phyloP scores from a whole-genome alignment of 208 protist species.

The Kentomonas sorsogonicus region DNA sequence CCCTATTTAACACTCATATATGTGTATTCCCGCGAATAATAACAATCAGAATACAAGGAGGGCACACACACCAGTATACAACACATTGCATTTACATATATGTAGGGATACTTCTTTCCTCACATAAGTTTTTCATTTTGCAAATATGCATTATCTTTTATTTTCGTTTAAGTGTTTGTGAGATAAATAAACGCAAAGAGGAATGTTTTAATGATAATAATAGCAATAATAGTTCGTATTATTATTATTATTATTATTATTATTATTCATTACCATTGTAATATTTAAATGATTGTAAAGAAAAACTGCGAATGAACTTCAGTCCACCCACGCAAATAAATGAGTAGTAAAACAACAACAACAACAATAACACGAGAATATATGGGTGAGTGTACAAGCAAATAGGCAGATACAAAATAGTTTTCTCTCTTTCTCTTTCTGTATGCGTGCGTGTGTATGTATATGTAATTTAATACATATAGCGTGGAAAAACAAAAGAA shows the following conservation, averaged over 20 bases:
- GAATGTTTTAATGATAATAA: constrained; percentile 7
- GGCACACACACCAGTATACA: constrained; percentile 2
- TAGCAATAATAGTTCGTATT: too few species aligned
- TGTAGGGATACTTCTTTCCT: constrained; percentile 1
- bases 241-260: constrained; percentile 13
- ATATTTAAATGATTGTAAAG: too few species aligned
- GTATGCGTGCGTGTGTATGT: too few species aligned
- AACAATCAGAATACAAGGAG: constrained; percentile 1
- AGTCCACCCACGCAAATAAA: too few species aligned
- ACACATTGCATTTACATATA: not conserved
- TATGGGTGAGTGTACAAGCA: too few species aligned
- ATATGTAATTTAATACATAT: too few species aligned
- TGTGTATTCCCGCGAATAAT: too few species aligned
- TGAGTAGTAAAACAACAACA: too few species aligned
- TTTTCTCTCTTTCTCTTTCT: not conserved
- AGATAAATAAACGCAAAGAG: constrained; percentile 1
- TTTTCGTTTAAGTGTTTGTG: not conserved
- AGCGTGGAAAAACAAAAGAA: too few species aligned
- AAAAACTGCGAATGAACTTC: too few species aligned
- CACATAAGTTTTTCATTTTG: constrained; percentile 4
- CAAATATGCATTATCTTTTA: constrained; percentile 11
- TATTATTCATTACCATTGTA: constrained; percentile 13
- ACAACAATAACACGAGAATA: constrained; percentile 8
- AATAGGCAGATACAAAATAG: constrained; percentile 5
- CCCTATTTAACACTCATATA: too few species aligned